Conservation (phyloP, 2,329 filamentous ascomycete species). For the Fusarium tricinctum region DNA sequence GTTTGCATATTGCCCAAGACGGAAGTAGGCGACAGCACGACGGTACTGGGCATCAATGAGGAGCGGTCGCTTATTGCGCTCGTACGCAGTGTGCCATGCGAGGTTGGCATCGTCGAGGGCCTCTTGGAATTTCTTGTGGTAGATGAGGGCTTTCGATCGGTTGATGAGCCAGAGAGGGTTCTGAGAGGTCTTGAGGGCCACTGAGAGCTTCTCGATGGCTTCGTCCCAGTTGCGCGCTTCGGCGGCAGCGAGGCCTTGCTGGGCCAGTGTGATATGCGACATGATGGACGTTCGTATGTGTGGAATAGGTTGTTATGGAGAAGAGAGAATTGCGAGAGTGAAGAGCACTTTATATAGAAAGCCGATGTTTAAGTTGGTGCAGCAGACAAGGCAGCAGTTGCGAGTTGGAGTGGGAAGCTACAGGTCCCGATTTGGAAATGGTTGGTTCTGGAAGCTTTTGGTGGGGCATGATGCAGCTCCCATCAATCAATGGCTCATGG, state of each 20-base stretch:
- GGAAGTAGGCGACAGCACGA: conserved; percentile 79
- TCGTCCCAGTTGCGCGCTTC: conserved; percentile 72
- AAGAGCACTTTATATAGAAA: not conserved
- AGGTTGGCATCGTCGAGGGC: conserved; percentile 79
- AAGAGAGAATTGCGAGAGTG: not conserved
- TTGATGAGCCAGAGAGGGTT: conserved; percentile 86
- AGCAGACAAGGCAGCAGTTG: not conserved
- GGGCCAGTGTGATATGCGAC: conserved; percentile 65
- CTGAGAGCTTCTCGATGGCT: conserved; percentile 77
- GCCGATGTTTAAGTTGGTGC: not conserved
- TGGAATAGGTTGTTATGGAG: not conserved
- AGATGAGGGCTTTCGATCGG: conserved; percentile 83
- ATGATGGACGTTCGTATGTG: conserved; percentile 54
- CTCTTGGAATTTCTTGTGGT: conserved; percentile 70
- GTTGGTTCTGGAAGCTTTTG: conserved; percentile 54
- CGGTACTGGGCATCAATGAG: conserved; percentile 88
- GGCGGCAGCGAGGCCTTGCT: conserved; percentile 75
- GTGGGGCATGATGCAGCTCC: conserved; percentile 40
- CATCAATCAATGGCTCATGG: not conserved
- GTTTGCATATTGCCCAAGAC: conserved; percentile 79
- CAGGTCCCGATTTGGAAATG: conserved; percentile 25
- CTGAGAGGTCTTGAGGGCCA: conserved; percentile 73
- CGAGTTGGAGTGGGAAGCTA: not conserved
- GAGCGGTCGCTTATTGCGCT: conserved; percentile 79
- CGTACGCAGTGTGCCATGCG: conserved; percentile 71